Conservation (phyloP, 345 rosid species). For the Aegle marmelos region DNA sequence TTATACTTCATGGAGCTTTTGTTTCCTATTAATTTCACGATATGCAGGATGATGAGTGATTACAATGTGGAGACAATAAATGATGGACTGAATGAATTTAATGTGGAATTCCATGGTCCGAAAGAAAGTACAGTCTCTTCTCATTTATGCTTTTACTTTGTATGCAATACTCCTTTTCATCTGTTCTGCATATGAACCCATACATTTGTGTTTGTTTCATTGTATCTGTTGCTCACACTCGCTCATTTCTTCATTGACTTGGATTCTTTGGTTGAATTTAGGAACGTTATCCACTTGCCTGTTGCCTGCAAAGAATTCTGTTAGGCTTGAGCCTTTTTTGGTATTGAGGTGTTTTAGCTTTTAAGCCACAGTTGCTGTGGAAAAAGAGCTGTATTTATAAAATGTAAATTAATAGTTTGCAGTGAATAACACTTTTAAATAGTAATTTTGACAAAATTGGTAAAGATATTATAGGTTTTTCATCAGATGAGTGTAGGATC, state of each 20-base stretch:
- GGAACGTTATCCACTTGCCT: background rate
- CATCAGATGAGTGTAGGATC: too few species aligned
- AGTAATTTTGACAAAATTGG: too few species aligned
- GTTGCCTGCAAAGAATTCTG: background rate
- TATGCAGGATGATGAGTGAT: constrained; percentile 78
- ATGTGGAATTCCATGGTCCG: constrained; percentile 71
- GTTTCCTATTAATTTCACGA: constrained; percentile 16
- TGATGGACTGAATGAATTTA: constrained; percentile 70
- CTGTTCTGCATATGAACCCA: background rate
- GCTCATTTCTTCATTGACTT: background rate
- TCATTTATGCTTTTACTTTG: constrained; percentile 8
- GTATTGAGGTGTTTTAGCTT: too few species aligned
- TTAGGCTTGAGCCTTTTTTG: background rate
- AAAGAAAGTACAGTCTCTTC: constrained; percentile 54
- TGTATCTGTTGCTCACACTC: background rate
- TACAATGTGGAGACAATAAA: constrained; percentile 69
- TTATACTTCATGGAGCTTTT: constrained; percentile 6
- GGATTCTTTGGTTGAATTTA: background rate
- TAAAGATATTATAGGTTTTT: too few species aligned
- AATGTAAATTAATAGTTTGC: too few species aligned
- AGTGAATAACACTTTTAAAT: too few species aligned
- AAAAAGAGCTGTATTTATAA: too few species aligned
- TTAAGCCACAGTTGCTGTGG: too few species aligned
- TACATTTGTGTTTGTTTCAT: background rate
- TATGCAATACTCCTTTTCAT: constrained; percentile 1